Base-by-base conservation (phyloP, 345 rosid species). In the Anacardium occidentale region DNA sequence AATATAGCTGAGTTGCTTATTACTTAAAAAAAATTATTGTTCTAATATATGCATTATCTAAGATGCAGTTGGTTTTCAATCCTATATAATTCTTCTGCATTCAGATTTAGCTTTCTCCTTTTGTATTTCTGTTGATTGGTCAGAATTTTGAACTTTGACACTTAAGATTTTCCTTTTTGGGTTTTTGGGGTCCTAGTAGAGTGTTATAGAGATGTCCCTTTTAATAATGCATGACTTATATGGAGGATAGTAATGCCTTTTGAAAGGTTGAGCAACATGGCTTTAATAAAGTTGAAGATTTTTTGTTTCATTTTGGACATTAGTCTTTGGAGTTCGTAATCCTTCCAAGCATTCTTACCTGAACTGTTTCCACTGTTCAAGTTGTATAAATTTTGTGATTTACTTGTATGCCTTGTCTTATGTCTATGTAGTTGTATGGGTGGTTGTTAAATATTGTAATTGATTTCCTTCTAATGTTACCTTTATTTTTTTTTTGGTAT, bases 191-290 rank as follows among this genome's bases (percentile, higher is more conserved):
- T n/a, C 44, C n/a, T 40, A 63, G 15, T 62, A 20, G 66, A 63
- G 7, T 40, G 66, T 42, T 13, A 1, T 24, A 57, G 32, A 37
- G 25, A 34, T 21, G 11, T 25, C 37, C 25, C 10, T 18, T 17
- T 18, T 62, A 40, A 17, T 62, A 24, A 65, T 29, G 14, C 47
- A 64, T 44, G 15, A 64, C 24, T 21, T 5, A 1, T 48, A 15
- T 26, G 69, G 55, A 24, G 40, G 69, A 65, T 45, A 24, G 56
- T 15, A n/a, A 29, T 64, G 55, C 37, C 26, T 21, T 66, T 22
- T 2, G 12, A 18, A 50, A 22, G 13, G 22, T 42, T 66, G 22
- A 24, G 50, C 14, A 50, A 26, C 55, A 51, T 15, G 25, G 21
- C 57, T 48, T 66, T 29, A 62, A n/a, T n/a, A 25, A 50, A 66